Evolutionary conservation across 2,329 filamentous ascomycete genomes (phyloP), one percentile per base, ranked within the genome.

Genomic region (Grosmannia huntii): DNA sequence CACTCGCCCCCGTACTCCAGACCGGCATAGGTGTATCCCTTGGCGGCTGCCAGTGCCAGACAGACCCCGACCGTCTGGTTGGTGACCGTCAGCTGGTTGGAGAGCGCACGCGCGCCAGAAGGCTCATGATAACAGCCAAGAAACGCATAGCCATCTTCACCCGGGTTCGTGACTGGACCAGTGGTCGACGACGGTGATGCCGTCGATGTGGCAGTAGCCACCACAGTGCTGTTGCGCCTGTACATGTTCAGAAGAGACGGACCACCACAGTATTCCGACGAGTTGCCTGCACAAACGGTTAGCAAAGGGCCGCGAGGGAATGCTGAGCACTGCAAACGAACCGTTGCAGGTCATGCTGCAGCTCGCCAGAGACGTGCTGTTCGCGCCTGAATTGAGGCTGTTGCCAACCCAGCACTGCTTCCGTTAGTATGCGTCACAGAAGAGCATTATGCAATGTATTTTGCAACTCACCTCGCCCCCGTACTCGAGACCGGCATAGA

Each of bases 401-500:
- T 53, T 48, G 50, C 55, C 59, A 10, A 44, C 58, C 62, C 62
- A 63, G 59, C 62, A 63, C 53, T 55, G 53, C 19, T 38, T n/a
- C 10, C 1, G 36, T 55, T 33, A 48, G 53, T 3, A 31, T 11
- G 21, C 9, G 5, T 41, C 21, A 1, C 12, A 14, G 31, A 14
- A 12, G 31, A 16, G 41, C 6, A 19, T 28, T 28, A 7, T 3
- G 4, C 41, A 28, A 28, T 28, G 14, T 16, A 31, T 27, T 16
- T 10, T 7, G 4, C 14, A 21, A 31, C 53, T 31, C 25, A 55
- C 53, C 41, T 59, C 59, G 41, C 65, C 64, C 4, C 65, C 64
- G 57, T 70, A 73, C 59, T 73, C 70, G 1, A 68, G 56, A 3
- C 70, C 71, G 5, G 68, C 66, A 31, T 67, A 68, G 1, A n/a